Conservation (phyloP, 1,284 basidiomycete species). For the Ustilago esculenta region DNA sequence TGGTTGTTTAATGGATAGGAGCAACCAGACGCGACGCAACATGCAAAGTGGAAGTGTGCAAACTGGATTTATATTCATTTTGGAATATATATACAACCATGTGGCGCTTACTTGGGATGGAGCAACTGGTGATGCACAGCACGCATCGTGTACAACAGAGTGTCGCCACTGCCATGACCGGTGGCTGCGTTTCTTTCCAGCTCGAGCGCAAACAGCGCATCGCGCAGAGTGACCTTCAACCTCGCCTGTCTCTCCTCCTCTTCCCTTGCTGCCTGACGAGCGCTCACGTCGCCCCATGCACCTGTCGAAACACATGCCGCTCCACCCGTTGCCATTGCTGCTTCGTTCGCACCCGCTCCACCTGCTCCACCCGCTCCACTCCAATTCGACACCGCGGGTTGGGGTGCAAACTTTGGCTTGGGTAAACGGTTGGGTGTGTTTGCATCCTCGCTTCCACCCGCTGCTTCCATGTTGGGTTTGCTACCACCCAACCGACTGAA, state of each 20-base stretch:
- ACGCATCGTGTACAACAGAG: constrained; percentile 32
- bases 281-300: constrained; percentile 64
- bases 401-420: constrained; percentile 62
- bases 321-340: not conserved
- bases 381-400: constrained; percentile 33
- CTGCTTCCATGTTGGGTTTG: constrained; percentile 31
- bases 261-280: constrained; percentile 56
- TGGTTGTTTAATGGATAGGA: too few relatives aligned
- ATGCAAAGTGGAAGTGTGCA: too few relatives aligned
- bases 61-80: too few relatives aligned
- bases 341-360: constrained; percentile 13
- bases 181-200: constrained; percentile 36
- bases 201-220: constrained; percentile 63
- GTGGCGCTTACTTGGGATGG: constrained; percentile 12
- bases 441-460: constrained; percentile 20
- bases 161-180: constrained; percentile 42
- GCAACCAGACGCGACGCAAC: too few relatives aligned
- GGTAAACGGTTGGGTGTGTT: constrained; percentile 41
- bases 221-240: constrained; percentile 58
- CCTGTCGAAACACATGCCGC: constrained; percentile 24
- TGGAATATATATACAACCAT: too few relatives aligned
- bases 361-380: constrained; percentile 19
- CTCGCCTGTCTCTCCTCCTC: constrained; percentile 58
- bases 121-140: constrained; percentile 22
- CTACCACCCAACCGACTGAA: constrained; percentile 33